phyloP scores from a whole-genome alignment of 768 basidiomycete genomes.

The Mycena amicta region DNA sequence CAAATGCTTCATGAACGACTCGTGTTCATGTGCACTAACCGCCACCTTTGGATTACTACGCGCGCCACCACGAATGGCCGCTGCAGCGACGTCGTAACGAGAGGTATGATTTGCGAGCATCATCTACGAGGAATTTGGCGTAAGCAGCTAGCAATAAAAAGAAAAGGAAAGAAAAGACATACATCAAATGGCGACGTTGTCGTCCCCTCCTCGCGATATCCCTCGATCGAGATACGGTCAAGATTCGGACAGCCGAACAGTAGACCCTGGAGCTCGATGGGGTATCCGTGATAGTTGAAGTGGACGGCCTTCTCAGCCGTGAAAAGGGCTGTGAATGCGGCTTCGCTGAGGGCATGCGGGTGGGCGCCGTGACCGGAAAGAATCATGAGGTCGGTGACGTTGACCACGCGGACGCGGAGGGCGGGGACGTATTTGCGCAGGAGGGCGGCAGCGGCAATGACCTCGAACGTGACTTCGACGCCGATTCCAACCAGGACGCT shows the following conservation, averaged over 20 bases:
- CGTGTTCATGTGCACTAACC: slow-evolving; percentile 57
- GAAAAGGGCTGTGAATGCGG: slow-evolving; percentile 71
- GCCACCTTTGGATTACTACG: slow-evolving; percentile 54
- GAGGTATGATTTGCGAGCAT: slow-evolving; percentile 73
- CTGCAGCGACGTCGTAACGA: slow-evolving; percentile 64
- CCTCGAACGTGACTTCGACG: slow-evolving; percentile 86
- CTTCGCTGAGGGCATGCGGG: slow-evolving; percentile 69
- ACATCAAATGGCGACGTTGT: slow-evolving; percentile 85
- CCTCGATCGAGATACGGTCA: slow-evolving; percentile 56
- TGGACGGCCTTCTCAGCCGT: slow-evolving; percentile 68
- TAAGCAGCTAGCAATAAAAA: slow-evolving; percentile 3
- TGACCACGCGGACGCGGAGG: slow-evolving; percentile 83
- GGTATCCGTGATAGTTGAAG: slow-evolving; percentile 86
- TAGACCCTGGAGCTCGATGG: slow-evolving; percentile 69
- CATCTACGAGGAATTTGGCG: slow-evolving; percentile 58
- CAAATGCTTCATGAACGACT: slow-evolving; percentile 61
- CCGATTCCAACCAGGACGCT: slow-evolving; percentile 86
- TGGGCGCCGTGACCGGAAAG: slow-evolving; percentile 65
- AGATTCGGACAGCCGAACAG: slow-evolving; percentile 57
- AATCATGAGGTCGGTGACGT: slow-evolving; percentile 89
- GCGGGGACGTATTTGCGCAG: slow-evolving; percentile 69
- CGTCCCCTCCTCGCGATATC: slow-evolving; percentile 74
- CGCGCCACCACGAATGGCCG: slow-evolving; percentile 61
- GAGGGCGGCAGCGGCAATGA: slow-evolving; percentile 82
- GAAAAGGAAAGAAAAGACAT: slow-evolving; percentile 24